Conservation (phyloP, 2,329 filamentous ascomycete species). For the Emergomyces africanus region DNA sequence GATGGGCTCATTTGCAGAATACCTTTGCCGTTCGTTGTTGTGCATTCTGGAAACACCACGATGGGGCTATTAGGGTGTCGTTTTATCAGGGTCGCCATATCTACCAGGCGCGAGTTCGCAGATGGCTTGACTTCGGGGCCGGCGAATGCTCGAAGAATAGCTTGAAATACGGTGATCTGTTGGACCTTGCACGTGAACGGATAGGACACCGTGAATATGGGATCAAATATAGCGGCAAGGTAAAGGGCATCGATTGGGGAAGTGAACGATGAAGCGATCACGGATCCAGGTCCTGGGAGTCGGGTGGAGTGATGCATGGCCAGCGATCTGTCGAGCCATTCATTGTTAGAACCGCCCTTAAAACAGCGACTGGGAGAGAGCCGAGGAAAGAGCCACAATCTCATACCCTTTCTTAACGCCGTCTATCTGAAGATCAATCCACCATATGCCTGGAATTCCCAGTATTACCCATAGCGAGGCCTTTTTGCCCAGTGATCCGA, state of each 20-base stretch:
- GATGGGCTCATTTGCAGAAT: conserved; percentile 74
- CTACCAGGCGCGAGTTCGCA: conserved; percentile 40
- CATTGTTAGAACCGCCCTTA: not conserved
- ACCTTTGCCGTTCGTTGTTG: conserved; percentile 83
- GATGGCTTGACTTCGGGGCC: conserved; percentile 40
- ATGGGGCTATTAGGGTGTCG: conserved; percentile 63
- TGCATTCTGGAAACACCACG: conserved; percentile 85
- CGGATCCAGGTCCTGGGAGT: conserved; percentile 62
- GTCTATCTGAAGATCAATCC: conserved; percentile 96
- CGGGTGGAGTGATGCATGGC: conserved; percentile 59
- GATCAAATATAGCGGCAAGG: conserved; percentile 90
- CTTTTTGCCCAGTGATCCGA: conserved; percentile 59
- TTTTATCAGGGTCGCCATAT: conserved; percentile 49
- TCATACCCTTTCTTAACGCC: conserved; percentile 77
- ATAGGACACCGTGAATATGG: conserved; percentile 80
- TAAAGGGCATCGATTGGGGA: conserved; percentile 90
- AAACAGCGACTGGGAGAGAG: not conserved
- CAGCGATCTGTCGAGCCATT: conserved; percentile 44
- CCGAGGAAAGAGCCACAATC: not conserved
- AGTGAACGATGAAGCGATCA: conserved; percentile 85
- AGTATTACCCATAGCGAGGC: conserved; percentile 77
- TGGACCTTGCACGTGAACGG: conserved; percentile 61
- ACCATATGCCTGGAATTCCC: conserved; percentile 86
- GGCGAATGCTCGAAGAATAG: conserved; percentile 60
- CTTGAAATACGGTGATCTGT: conserved; percentile 61